Evolutionary conservation across 2,329 filamentous ascomycete species (phyloP), one percentile per base, ranked within the genome.

Genomic region (Colletotrichum shisoi): DNA sequence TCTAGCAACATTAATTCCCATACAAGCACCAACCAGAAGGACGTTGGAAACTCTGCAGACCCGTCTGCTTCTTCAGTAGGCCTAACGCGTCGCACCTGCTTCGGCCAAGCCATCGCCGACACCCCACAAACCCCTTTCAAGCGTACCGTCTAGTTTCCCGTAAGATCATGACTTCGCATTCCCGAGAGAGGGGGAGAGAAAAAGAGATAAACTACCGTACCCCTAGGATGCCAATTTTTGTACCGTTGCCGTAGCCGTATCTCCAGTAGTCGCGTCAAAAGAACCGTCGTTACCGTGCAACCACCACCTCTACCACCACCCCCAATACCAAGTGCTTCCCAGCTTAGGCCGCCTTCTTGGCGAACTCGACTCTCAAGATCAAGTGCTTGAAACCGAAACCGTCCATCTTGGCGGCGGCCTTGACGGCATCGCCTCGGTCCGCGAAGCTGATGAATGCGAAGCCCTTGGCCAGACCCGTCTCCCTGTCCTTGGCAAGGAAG

Each of bases 371-470:
- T 77, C 91, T 86, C 75, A 95, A 81, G 78, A 95, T 95, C 74
- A 95, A 84, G 83, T 95, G 92, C 80, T 91, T 91, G 84, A 93
- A 94, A 81, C 92, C 92, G 73, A 86, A 97, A 75, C 95, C 95
- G 81, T 99, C 95, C 92, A 99, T 94, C 87, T 97, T 97, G 82
- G 91, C 90, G 83, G 92, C 96, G 46, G 95, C 95, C 83, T 91
- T 92, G 73, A 92, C 91, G 72, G 95, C 95, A 80, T 99, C 95
- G 72, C 85, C 81, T 73, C 95, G 86, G 79, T 99, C 95, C 68
- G 91, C 92, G 77, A 95, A 99, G 80, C 92, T 96, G 85, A 99
- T 96, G 80, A 99, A 99, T 31, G 96, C 96, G 79, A 99, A 99
- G 70, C 95, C 95, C 88, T 99, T 99, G 74, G 95, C 95, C 78